Base-by-base conservation (phyloP, 2,329 filamentous ascomycete genomes). In the Raffaelea albimanens region DNA sequence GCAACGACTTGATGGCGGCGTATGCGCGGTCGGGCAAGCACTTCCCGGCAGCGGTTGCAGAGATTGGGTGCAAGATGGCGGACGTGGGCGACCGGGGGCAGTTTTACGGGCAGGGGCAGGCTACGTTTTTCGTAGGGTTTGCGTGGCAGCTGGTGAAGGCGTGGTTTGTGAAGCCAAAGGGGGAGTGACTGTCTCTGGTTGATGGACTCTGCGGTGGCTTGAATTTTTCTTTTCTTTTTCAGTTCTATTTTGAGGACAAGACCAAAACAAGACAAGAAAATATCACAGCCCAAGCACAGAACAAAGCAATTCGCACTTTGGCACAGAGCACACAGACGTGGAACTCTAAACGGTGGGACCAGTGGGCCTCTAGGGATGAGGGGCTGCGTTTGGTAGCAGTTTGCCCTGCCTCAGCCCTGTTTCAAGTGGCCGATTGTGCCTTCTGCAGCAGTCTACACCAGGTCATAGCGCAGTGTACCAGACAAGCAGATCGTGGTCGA, bases 1-100 rank as follows among this genome's bases (percentile, higher is more conserved):
- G 73, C 29, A 76, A 77, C 53, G 75, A 78, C 49, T 63, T 78
- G 46, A 68, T 76, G 40, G 69, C 70, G 18, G 73, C 72, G 2
- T 78, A 77, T 55, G 67, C 67, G 9, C 66, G 70, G 33, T 59
- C 65, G 5, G 63, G 63, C 40, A 62, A 64, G 46, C 65, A 66
- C 47, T 72, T 75, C 55, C 64, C 71, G 1, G 54, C 51, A 4
- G 57, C 67, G 0, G 51, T 75, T 16, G 71, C 63, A 10, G 72
- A 77, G 56, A 54, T 72, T 40, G 65, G 57, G 3, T 61, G 68
- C 20, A 57, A 59, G 50, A 54, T 74, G 59, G 65, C 68, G 1
- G 73, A 76, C 19, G 69, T 72, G 9, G 74, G 72, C 4, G 71
- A 75, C 43, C 66, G 73, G 40, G 59, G 61, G 2, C 68, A 73